Base-by-base conservation (phyloP, 2,329 filamentous ascomycete species). In the Trichophyton schoenleinii region DNA sequence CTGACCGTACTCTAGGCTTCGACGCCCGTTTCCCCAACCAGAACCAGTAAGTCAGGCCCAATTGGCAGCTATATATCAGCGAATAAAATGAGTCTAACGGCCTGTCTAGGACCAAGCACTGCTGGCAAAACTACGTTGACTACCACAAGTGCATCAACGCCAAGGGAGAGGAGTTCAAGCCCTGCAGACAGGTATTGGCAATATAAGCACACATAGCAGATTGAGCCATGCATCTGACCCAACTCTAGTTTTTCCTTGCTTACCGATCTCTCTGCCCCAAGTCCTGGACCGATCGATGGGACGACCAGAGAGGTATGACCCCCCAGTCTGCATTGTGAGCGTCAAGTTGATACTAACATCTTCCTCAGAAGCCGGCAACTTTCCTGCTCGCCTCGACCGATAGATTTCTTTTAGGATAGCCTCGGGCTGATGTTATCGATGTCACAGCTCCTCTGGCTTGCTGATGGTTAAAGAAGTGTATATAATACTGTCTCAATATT, bases 101-200 rank as follows among this genome's bases (percentile, higher is more conserved):
- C 18, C 36, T 28, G n/a, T 55, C 8, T 41, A 81, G 78, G 78
- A 86, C 91, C 80, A 96, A 96, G 88, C 91, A 99, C 86, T 99
- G 94, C 89, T 99, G 94, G 94, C 95, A 99, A 79, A 99, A 99
- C 85, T 99, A 99, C 81, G 94, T 99, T 81, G 94, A 99, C 80
- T 97, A 99, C 84, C 89, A 99, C 87, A 99, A 99, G 85, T 99
- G 94, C 83, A 91, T 96, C 79, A 82, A 87, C 75, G 92, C 91
- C 80, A 97, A 97, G 85, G 92, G 92, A 79, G 92, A 97, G 83
- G 91, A 96, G 75, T 97, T 97, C 78, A 87, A 89, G 71, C 92
- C 92, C 68, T 97, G 92, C 88, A 87, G 87, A 73, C 91, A 96
- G 87, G 91, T 96, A 86, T 67, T 76, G 13, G 22, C 38, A 5